Base-by-base conservation (phyloP, 2,329 filamentous ascomycete species). In the Xylaria sp. region DNA sequence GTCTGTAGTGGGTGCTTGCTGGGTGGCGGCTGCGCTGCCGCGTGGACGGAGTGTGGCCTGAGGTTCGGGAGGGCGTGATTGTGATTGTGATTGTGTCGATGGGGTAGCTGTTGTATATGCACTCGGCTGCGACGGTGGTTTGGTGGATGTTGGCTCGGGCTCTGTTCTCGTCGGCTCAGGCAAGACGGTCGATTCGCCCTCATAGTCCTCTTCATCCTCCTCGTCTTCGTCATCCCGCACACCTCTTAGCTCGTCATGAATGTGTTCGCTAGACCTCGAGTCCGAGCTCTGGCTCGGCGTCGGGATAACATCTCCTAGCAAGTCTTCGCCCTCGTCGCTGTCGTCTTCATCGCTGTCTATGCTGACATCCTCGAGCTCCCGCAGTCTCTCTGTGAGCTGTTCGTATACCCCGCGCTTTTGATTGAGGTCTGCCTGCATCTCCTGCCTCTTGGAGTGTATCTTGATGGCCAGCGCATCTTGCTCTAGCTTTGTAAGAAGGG, bases 401-500 rank as follows among this genome's bases (percentile, higher is more conserved):
- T 92, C 91, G 60, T 94, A 83, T 4, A 88, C 77, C 42, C 92
- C 89, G 65, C 90, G 86, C 75, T 93, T 92, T 51, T 82, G 81
- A 68, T 87, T 85, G 36, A 95, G 82, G 69, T 92, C 89, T 24
- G 82, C 80, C 78, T 93, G 90, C 19, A 86, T 77, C 66, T 90
- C 86, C 69, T 88, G 83, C 73, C 88, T 87, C 67, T 86, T 87
- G 4, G 84, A 78, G 65, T 86, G 85, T 36, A 86, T 81, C 76
- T 90, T 90, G 70, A 89, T 81, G n/a, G 80, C 82, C 14, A 87
- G 79, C 5, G 88, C 85, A 73, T 92, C 88, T 74, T 93, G 91
- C 77, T 94, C 92, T 50, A 93, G 85, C 67, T 86, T 89, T 21
- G 90, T 86, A 64, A 94, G 87, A 34, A 92, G 85, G 0, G 85